Evolutionary conservation across 2,329 filamentous ascomycete species (phyloP).

Genomic region (Colletotrichum musicola): DNA sequence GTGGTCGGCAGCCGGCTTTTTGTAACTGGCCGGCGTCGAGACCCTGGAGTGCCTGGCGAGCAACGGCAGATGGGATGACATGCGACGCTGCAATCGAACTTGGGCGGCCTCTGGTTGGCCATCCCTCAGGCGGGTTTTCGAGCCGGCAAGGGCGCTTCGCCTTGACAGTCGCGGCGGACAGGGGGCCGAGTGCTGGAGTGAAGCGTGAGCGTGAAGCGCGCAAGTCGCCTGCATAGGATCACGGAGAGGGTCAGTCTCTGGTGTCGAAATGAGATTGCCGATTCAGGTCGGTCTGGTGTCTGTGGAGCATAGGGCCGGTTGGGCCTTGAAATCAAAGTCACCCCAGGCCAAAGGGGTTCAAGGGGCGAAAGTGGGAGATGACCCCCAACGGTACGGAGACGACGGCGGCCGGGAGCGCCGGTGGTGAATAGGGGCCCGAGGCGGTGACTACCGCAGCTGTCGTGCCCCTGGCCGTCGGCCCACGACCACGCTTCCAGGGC

Average conservation of each 20-base stretch:
- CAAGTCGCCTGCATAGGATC: too few species aligned
- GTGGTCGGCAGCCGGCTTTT: slow-evolving; percentile 16
- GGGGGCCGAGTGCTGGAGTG: neutral
- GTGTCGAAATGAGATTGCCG: slow-evolving; percentile 32
- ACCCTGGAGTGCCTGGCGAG: slow-evolving; percentile 1
- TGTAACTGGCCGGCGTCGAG: slow-evolving; percentile 2
- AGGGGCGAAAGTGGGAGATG: slow-evolving; percentile 35
- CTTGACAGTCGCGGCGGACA: slow-evolving; percentile 12
- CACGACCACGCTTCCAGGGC: slow-evolving; percentile 6
- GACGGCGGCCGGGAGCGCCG: slow-evolving; percentile 27
- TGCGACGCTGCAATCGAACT: slow-evolving; percentile 18
- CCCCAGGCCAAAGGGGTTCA: slow-evolving; percentile 23
- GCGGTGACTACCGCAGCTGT: slow-evolving; percentile 20
- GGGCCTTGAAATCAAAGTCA: slow-evolving; percentile 31
- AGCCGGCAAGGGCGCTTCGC: slow-evolving; percentile 27
- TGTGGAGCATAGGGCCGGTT: slow-evolving; percentile 28
- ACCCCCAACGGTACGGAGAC: slow-evolving; percentile 23
- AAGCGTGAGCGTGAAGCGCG: neutral
- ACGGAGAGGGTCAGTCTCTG: slow-evolving; percentile 3
- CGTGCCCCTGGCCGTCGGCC: slow-evolving; percentile 14
- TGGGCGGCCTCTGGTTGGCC: slow-evolving; percentile 22
- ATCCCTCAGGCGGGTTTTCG: neutral
- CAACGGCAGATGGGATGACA: slow-evolving; percentile 31
- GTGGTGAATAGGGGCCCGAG: slow-evolving; percentile 32
- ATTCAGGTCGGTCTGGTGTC: slow-evolving; percentile 34